Conservation (phyloP, 176 grass and related monocot species). For the Miscanthus lutarioriparius region DNA sequence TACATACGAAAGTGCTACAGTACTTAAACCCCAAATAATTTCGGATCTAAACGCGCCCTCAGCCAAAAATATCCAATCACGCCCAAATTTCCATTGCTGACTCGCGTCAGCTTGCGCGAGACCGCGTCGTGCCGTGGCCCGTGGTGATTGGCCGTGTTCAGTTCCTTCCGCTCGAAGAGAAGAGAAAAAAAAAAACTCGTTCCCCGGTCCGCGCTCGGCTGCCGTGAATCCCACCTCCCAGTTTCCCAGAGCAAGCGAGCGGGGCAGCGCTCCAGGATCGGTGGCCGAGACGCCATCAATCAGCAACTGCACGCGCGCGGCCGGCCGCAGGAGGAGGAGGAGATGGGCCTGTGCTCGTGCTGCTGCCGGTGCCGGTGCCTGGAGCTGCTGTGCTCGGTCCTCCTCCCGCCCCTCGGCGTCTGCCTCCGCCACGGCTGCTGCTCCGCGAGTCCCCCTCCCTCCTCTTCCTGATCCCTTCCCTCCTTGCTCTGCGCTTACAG, state of each 20-base stretch:
- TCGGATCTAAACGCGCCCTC: too few relatives aligned
- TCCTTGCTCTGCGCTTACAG: not conserved
- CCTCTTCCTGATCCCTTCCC: not conserved
- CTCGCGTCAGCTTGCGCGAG: too few relatives aligned
- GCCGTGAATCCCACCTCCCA: not conserved
- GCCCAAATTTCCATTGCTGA: not conserved
- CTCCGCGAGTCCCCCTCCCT: constrained; percentile 37
- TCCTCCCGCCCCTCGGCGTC: constrained; percentile 80
- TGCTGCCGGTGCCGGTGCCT: constrained; percentile 73
- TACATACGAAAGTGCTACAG: too few relatives aligned
- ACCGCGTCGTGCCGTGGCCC: not conserved
- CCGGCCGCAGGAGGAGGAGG: not conserved
- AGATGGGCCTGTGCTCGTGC: constrained; percentile 58
- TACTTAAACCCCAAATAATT: too few relatives aligned
- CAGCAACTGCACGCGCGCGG: not conserved
- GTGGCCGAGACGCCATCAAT: not conserved
- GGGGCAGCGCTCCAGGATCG: not conserved
- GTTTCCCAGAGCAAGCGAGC: not conserved
- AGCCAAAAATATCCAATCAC: too few relatives aligned
- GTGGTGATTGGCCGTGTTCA: not conserved
- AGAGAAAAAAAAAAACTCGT: not conserved
- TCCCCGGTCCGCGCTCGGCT: not conserved
- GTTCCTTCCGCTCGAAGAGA: not conserved
- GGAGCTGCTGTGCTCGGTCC: constrained; percentile 75
- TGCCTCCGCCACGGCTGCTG: constrained; percentile 83